Percentiles rank a stretch among this genome's conserved stretches.
Evolutionary conservation across 352 stramenopile genomes (phyloP).

Genomic region (Pythium guiyangense): DNA sequence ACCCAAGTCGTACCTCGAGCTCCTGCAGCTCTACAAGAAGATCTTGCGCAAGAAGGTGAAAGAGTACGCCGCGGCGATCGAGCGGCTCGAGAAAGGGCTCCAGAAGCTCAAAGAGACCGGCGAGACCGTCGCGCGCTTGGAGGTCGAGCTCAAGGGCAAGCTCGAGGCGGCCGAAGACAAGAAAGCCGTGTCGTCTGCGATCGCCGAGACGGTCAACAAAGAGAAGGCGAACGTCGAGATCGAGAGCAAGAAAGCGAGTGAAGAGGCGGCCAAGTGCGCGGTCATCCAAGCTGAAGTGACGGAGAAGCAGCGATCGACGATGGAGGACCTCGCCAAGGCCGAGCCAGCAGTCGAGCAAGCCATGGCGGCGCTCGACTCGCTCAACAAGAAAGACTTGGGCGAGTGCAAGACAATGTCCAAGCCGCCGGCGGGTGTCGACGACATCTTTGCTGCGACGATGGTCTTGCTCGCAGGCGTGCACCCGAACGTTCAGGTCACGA

Average conservation of each 20-base stretch:
- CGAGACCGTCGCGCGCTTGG: slow-evolving; percentile 89
- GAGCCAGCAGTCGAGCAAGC: slow-evolving; percentile 93
- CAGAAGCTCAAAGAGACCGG: slow-evolving; percentile 92
- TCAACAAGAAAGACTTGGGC: slow-evolving; percentile 96
- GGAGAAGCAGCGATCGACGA: slow-evolving; percentile 88
- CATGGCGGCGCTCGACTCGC: slow-evolving; percentile 94
- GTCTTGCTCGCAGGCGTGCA: slow-evolving; percentile 93
- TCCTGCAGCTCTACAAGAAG: slow-evolving; percentile 94
- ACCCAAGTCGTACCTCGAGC: slow-evolving; percentile 93
- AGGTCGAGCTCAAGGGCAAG: slow-evolving; percentile 94
- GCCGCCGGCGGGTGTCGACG: slow-evolving; percentile 91
- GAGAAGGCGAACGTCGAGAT: slow-evolving; percentile 95
- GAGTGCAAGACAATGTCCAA: slow-evolving; percentile 97
- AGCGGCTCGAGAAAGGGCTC: slow-evolving; percentile 90
- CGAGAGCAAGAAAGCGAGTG: slow-evolving; percentile 92
- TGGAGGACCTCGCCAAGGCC: slow-evolving; percentile 91
- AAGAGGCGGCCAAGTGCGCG: slow-evolving; percentile 91
- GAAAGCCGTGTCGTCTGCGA: slow-evolving; percentile 91
- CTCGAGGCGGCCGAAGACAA: slow-evolving; percentile 95
- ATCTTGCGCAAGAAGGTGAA: slow-evolving; percentile 90
- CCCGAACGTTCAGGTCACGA: slow-evolving; percentile 90
- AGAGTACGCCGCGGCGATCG: slow-evolving; percentile 87
- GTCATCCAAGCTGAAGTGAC: slow-evolving; percentile 93
- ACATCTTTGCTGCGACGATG: slow-evolving; percentile 94
- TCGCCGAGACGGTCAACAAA: slow-evolving; percentile 93